Percentiles rank a stretch among this genome's conserved stretches.
Evolutionary conservation across 495 filamentous ascomycete genomes (phyloP).

Genomic region (Tetracladium marchalianum): DNA sequence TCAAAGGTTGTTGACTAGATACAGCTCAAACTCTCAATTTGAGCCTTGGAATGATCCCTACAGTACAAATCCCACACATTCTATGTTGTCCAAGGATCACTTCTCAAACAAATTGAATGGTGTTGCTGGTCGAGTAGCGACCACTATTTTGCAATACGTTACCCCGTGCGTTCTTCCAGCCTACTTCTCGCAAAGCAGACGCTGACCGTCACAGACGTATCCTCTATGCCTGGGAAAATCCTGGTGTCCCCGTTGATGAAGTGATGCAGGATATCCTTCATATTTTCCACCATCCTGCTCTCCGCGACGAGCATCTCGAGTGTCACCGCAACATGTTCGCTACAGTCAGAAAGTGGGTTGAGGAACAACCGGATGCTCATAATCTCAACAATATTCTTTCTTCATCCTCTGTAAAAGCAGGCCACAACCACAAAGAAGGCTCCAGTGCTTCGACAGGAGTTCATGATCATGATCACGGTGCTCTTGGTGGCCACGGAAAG

Average conservation of each 20-base stretch:
- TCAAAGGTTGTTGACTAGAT: not conserved
- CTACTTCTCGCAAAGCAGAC: not conserved
- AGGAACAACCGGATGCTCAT: slow-evolving; percentile 52
- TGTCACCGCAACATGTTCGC: slow-evolving; percentile 81
- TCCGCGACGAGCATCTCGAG: slow-evolving; percentile 60
- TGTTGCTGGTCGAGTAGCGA: slow-evolving; percentile 73
- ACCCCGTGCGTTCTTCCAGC: slow-evolving; percentile 43
- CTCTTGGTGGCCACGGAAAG: slow-evolving; percentile 38
- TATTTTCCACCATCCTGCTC: slow-evolving; percentile 83
- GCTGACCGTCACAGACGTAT: slow-evolving; percentile 43
- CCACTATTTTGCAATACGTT: slow-evolving; percentile 69
- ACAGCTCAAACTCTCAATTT: slow-evolving; percentile 67
- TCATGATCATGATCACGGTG: slow-evolving; percentile 23
- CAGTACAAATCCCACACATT: slow-evolving; percentile 86
- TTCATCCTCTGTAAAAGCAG: slow-evolving; percentile 68
- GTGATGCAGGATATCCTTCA: slow-evolving; percentile 66
- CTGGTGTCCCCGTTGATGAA: slow-evolving; percentile 64
- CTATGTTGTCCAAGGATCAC: slow-evolving; percentile 94
- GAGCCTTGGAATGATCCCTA: slow-evolving; percentile 82
- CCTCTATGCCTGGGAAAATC: slow-evolving; percentile 84
- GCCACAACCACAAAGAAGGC: slow-evolving; percentile 55
- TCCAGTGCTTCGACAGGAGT: slow-evolving; percentile 16
- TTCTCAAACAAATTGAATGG: slow-evolving; percentile 88
- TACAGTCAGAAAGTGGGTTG: slow-evolving; percentile 67
- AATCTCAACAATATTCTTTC: slow-evolving; percentile 59